phyloP scores from a whole-genome alignment of 2,329 filamentous ascomycete species.

The Fusarium robinianum region DNA sequence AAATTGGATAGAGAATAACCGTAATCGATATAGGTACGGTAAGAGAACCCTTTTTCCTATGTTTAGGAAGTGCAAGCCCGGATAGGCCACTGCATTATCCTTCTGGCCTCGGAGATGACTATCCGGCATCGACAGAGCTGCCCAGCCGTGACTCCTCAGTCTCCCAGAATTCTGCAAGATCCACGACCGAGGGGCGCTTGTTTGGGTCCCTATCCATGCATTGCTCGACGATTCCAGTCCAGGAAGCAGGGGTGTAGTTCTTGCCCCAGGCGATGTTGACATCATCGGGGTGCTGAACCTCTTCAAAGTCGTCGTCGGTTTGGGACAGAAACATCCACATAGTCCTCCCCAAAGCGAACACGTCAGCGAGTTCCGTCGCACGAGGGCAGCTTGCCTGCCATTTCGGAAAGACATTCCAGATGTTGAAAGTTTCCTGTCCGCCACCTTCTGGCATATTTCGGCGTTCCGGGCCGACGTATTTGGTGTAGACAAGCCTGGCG shows the following conservation, averaged over 20 bases:
- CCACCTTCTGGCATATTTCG: not conserved
- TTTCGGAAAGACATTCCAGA: not conserved
- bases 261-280: not conserved
- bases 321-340: conserved; percentile 3
- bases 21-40: too few species aligned
- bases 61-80: too few species aligned
- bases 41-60: too few species aligned
- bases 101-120: too few species aligned
- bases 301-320: not conserved
- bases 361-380: not conserved
- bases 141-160: not conserved
- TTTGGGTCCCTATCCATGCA: conserved; percentile 4
- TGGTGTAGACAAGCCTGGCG: not conserved
- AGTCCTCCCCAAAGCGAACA: conserved; percentile 1
- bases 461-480: not conserved
- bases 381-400: not conserved
- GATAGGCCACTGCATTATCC: too few species aligned
- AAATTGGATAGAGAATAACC: too few species aligned
- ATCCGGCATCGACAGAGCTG: too few species aligned
- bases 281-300: not conserved
- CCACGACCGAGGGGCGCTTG: not conserved
- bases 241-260: not conserved
- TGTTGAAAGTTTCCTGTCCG: not conserved
- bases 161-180: not conserved
- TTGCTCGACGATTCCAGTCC: not conserved